A percentile compares a stretch with the other conserved stretches of the same genome.
phyloP scores from a whole-genome alignment of 352 stramenopile species.

The Phytophthora capsici region DNA sequence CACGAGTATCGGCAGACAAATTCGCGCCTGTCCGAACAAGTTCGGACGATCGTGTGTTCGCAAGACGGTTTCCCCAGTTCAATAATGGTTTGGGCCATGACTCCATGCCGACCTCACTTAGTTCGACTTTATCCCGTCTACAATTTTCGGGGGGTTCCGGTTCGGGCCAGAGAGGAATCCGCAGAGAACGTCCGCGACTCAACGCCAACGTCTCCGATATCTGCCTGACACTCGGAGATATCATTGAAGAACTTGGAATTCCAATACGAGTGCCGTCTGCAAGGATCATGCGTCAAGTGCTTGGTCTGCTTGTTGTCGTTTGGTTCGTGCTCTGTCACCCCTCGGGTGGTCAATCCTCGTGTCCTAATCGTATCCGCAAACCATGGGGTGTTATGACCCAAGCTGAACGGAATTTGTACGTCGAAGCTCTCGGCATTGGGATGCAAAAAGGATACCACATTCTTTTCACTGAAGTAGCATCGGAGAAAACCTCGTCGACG shows the following conservation, averaged over 20 bases:
- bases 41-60: slow-evolving; percentile 20
- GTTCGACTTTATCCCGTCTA: background rate
- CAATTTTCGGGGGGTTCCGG: slow-evolving; percentile 7
- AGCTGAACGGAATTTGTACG: slow-evolving; percentile 40
- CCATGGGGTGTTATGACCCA: slow-evolving; percentile 37
- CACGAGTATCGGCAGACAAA: slow-evolving; percentile 5
- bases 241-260: background rate
- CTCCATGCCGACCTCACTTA: too few relatives aligned
- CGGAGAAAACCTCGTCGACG: slow-evolving; percentile 31
- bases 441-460: slow-evolving; percentile 47
- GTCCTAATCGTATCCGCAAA: slow-evolving; percentile 29
- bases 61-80: slow-evolving; percentile 6
- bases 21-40: slow-evolving; percentile 23
- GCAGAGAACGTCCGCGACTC: slow-evolving; percentile 11
- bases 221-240: slow-evolving; percentile 3
- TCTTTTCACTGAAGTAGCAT: slow-evolving; percentile 45
- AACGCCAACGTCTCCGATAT: background rate
- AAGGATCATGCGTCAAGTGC: slow-evolving; percentile 3
- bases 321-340: slow-evolving; percentile 6
- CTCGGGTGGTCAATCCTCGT: slow-evolving; percentile 7
- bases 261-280: slow-evolving; percentile 2
- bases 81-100: background rate
- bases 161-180: slow-evolving; percentile 13
- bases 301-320: slow-evolving; percentile 18
- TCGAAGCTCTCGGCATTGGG: slow-evolving; percentile 35